These are phyloP conservation scores for Helichrysum umbraculigerum DNA, from an alignment of 129 eudicot genomes.

Conservation along the genomic window DNA sequence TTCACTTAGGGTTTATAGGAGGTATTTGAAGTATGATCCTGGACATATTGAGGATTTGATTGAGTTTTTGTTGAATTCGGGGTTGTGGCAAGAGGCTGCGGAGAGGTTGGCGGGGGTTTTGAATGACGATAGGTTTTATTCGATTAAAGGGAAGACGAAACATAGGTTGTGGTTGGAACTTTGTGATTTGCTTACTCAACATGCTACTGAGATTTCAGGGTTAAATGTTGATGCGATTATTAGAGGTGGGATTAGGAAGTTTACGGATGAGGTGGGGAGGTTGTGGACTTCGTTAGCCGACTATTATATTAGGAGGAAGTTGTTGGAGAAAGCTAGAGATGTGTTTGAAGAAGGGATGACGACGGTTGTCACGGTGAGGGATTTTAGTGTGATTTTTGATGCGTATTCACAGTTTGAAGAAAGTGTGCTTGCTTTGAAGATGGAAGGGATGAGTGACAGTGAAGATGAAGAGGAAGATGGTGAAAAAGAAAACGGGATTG, in stretches of 20 bases:
- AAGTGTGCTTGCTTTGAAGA: constrained; percentile 75
- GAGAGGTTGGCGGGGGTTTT: constrained; percentile 94
- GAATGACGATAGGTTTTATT: constrained; percentile 76
- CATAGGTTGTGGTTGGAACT: constrained; percentile 87
- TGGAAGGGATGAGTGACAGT: constrained; percentile 64
- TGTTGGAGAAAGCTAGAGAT: constrained; percentile 84
- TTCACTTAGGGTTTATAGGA: constrained; percentile 81
- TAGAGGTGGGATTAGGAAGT: constrained; percentile 95
- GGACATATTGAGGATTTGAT: constrained; percentile 80
- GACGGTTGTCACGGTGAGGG: constrained; percentile 82
- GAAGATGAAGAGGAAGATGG: constrained; percentile 53
- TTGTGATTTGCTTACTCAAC: constrained; percentile 84
- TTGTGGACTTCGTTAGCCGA: constrained; percentile 90
- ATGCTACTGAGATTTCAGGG: constrained; percentile 73
- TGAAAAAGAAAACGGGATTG: constrained; percentile 28
- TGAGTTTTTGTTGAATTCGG: constrained; percentile 71
- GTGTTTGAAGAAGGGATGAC: constrained; percentile 95
- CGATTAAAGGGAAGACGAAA: constrained; percentile 87
- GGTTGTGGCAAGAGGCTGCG: constrained; percentile 89
- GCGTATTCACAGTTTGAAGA: constrained; percentile 92
- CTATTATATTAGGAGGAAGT: constrained; percentile 78
- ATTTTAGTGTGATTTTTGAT: constrained; percentile 90
- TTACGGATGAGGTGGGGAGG: constrained; percentile 94
- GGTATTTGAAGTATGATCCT: constrained; percentile 91
- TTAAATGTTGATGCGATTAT: constrained; percentile 92